These are phyloP conservation scores for Hibiscus tridactylites DNA, from an alignment of 345 rosid species.

Conservation along the genomic window DNA sequence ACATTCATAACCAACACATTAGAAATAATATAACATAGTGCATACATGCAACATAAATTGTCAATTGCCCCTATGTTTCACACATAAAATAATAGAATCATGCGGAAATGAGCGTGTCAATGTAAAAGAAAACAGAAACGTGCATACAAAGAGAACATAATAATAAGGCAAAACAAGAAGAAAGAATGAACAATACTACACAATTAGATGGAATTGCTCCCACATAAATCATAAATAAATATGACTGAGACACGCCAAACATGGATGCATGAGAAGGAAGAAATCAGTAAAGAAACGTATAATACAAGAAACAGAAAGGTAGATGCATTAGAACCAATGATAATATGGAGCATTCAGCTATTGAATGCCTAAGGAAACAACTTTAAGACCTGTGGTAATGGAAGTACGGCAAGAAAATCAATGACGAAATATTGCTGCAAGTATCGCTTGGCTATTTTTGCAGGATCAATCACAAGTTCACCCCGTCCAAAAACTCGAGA, in stretches of 20 bases:
- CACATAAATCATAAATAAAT: not conserved
- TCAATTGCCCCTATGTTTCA: no score
- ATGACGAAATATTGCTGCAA: slow-evolving; percentile 60
- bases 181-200: not conserved
- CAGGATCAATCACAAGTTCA: slow-evolving; percentile 86
- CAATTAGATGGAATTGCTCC: not conserved
- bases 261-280: not conserved
- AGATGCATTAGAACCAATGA: not conserved
- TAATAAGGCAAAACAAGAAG: not conserved
- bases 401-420: slow-evolving; percentile 81
- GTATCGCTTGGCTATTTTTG: slow-evolving; percentile 84
- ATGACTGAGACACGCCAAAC: not conserved
- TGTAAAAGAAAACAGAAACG: no score
- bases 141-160: not conserved
- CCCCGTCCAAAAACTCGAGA: slow-evolving; percentile 97
- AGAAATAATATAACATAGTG: not conserved
- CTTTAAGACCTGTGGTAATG: slow-evolving; percentile 77
- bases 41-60: no score
- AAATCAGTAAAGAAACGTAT: not conserved
- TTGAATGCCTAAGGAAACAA: not conserved
- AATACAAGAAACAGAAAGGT: not conserved
- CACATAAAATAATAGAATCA: no score
- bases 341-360: slow-evolving; percentile 4
- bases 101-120: no score
- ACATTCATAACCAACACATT: not conserved